Evolutionary conservation across 2,329 filamentous ascomycete species (phyloP).

Genomic region (Blastomyces parvus): DNA sequence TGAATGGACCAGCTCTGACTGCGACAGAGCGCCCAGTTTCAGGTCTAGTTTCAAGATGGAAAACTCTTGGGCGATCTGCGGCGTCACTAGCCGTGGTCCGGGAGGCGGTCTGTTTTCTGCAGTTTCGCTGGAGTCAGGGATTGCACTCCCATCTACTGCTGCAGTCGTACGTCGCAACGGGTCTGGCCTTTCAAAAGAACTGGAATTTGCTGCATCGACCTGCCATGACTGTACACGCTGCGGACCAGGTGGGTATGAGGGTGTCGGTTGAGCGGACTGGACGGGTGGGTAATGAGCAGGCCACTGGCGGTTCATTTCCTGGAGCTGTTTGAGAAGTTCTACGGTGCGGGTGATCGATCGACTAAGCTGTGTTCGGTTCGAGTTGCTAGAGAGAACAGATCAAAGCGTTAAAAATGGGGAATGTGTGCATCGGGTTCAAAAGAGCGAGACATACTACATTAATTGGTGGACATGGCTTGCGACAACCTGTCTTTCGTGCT

Average conservation of each 20-base stretch:
- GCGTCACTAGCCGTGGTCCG: slow-evolving; percentile 78
- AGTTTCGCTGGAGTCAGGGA: slow-evolving; percentile 62
- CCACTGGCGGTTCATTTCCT: slow-evolving; percentile 84
- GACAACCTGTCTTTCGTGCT: slow-evolving; percentile 58
- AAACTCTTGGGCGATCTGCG: slow-evolving; percentile 90
- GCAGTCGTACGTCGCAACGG: slow-evolving; percentile 63
- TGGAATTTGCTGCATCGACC: slow-evolving; percentile 23
- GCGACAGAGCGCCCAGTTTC: slow-evolving; percentile 76
- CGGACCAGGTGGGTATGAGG: slow-evolving; percentile 26
- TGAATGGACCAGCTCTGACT: slow-evolving; percentile 86
- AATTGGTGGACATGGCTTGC: slow-evolving; percentile 84
- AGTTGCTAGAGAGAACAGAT: slow-evolving; percentile 48
- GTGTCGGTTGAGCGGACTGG: slow-evolving; percentile 21
- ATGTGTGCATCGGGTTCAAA: neutral
- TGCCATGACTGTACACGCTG: slow-evolving; percentile 26
- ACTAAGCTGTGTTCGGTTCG: slow-evolving; percentile 77
- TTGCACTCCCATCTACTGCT: slow-evolving; percentile 50
- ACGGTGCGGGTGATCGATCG: slow-evolving; percentile 80
- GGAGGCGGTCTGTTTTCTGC: slow-evolving; percentile 52
- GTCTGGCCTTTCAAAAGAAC: slow-evolving; percentile 36
- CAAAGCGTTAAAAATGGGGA: neutral
- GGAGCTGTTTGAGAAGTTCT: slow-evolving; percentile 70
- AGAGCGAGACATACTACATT: slow-evolving; percentile 53
- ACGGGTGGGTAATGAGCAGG: slow-evolving; percentile 83
- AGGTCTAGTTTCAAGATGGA: slow-evolving; percentile 91